These are phyloP conservation scores for Rauvolfia tetraphylla DNA, from an alignment of 257 asterid genomes.

Conservation along the genomic window DNA sequence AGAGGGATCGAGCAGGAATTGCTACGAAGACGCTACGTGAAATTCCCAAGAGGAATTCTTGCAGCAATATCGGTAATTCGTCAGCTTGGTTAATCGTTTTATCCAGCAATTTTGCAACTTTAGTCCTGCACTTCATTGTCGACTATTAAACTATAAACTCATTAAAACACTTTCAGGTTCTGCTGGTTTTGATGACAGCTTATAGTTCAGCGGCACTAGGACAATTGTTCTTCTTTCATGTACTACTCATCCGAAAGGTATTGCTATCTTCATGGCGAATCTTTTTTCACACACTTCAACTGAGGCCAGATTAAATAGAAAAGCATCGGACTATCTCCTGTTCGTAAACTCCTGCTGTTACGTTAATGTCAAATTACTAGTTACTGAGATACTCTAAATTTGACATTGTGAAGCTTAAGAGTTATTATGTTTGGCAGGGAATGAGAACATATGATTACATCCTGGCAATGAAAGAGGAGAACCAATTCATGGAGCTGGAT, in stretches of 20 bases:
- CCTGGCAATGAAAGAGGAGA: conserved; percentile 89
- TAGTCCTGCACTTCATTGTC: background rate
- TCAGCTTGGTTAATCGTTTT: conserved; percentile 6
- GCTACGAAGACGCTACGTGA: conserved; percentile 37
- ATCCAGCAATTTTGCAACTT: background rate
- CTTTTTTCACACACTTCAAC: background rate
- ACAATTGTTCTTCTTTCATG: conserved; percentile 85
- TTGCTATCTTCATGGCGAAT: background rate
- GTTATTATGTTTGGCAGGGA: conserved; percentile 52
- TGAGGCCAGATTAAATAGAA: background rate
- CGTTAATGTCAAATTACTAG: too few relatives aligned
- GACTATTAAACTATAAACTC: background rate
- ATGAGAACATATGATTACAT: conserved; percentile 94
- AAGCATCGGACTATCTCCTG: background rate
- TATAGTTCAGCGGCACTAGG: conserved; percentile 89
- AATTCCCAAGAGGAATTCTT: conserved; percentile 77
- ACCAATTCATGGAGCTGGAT: conserved; percentile 55
- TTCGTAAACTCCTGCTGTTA: background rate
- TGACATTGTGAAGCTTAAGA: background rate
- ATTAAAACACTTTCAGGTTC: conserved; percentile 36
- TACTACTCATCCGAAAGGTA: conserved; percentile 92
- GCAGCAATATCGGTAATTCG: conserved; percentile 73
- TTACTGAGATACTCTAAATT: background rate
- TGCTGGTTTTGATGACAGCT: conserved; percentile 55
- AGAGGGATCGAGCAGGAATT: conserved; percentile 65